Evolutionary conservation across 2,329 filamentous ascomycete genomes (phyloP).

Genomic region (Hypoxylon sp.): DNA sequence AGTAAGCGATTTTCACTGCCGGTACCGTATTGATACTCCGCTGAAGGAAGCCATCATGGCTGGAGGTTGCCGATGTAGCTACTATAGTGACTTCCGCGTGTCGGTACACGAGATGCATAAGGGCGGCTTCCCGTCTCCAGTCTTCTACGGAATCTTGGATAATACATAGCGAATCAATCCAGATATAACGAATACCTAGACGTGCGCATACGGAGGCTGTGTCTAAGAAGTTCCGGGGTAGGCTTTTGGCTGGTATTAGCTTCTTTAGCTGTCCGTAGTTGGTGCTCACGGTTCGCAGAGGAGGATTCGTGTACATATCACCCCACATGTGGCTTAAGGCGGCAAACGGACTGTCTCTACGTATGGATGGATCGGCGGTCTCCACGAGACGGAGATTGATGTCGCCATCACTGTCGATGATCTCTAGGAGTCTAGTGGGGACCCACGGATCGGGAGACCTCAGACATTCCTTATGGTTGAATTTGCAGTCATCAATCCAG

Average conservation of each 20-base stretch:
- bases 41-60: constrained; percentile 39
- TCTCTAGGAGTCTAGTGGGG: constrained; percentile 35
- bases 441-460: constrained; percentile 25
- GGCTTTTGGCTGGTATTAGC: constrained; percentile 20
- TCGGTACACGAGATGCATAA: constrained; percentile 43
- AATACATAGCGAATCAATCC: constrained; percentile 1
- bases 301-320: constrained; percentile 22
- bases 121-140: constrained; percentile 34
- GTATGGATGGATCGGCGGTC: constrained; percentile 11
- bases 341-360: constrained; percentile 17
- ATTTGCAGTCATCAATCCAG: constrained; percentile 35
- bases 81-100: constrained; percentile 39
- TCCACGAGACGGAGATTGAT: constrained; percentile 33
- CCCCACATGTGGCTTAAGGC: constrained; percentile 45
- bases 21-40: constrained; percentile 22
- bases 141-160: constrained; percentile 24
- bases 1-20: constrained; percentile 31
- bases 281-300: constrained; percentile 28
- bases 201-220: constrained; percentile 32
- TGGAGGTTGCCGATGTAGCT: constrained; percentile 39
- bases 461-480: constrained; percentile 28
- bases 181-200: constrained; percentile 30
- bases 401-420: neutral
- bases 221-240: constrained; percentile 38
- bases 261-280: constrained; percentile 27